phyloP scores from a whole-genome alignment of 2,329 filamentous ascomycete genomes.

The Elsinoe perseae region DNA sequence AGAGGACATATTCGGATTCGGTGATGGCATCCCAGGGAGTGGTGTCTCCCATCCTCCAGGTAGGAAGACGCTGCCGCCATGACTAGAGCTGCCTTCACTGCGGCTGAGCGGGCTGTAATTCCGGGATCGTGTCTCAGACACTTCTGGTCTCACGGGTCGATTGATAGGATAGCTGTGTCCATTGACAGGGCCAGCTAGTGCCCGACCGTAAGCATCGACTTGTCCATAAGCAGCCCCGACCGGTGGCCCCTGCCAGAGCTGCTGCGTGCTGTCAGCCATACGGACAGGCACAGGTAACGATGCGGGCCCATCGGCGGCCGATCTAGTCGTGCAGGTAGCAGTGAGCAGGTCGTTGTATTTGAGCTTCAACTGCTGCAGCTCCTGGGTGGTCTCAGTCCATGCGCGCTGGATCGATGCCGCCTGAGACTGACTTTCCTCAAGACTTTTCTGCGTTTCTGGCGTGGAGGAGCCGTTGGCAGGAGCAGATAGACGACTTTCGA shows the following conservation, averaged over 20 bases:
- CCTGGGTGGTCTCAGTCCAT: slow-evolving; percentile 33
- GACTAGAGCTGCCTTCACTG: slow-evolving; percentile 2
- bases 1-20: neutral
- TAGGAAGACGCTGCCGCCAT: neutral
- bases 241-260: slow-evolving; percentile 6
- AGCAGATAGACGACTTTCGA: slow-evolving; percentile 30
- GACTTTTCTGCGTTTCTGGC: slow-evolving; percentile 41
- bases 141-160: neutral
- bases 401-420: slow-evolving; percentile 45
- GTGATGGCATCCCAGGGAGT: neutral
- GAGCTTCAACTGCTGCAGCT: slow-evolving; percentile 11
- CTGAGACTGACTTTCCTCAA: slow-evolving; percentile 41
- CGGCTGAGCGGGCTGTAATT: neutral
- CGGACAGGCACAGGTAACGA: neutral
- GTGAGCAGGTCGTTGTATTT: slow-evolving; percentile 13
- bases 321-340: neutral
- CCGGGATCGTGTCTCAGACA: neutral
- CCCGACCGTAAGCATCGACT: neutral
- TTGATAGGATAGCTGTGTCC: slow-evolving; percentile 3
- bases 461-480: neutral
- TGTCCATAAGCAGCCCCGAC: slow-evolving; percentile 1
- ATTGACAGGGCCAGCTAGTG: neutral
- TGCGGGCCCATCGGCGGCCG: neutral
- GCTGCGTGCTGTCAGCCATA: neutral
- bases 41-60: neutral